These are phyloP conservation scores for Irpex sp. DNA, from an alignment of 1,284 basidiomycete genomes.

Conservation along the genomic window DNA sequence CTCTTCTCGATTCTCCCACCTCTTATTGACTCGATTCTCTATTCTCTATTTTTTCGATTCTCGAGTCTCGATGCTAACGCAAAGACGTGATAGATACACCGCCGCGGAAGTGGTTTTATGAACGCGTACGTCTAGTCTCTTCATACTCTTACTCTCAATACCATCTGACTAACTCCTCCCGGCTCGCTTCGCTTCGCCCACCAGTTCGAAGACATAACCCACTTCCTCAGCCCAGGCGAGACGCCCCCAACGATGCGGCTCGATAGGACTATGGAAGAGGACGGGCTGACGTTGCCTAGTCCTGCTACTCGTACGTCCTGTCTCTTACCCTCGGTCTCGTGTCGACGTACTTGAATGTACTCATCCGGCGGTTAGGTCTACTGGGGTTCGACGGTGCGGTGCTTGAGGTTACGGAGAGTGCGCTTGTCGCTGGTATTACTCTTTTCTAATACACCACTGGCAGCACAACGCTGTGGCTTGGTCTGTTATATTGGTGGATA, in stretches of 20 bases:
- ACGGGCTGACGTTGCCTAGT: slow-evolving; percentile 62
- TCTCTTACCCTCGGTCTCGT: background rate
- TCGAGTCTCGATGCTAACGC: too few relatives aligned
- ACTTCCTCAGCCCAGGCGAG: slow-evolving; percentile 65
- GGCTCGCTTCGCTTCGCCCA: background rate
- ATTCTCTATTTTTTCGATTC: too few relatives aligned
- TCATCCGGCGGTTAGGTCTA: slow-evolving; percentile 46
- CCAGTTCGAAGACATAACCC: slow-evolving; percentile 70
- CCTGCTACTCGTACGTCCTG: slow-evolving; percentile 60
- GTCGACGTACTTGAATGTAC: too few relatives aligned
- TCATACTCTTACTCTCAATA: too few relatives aligned
- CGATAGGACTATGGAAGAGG: slow-evolving; percentile 81
- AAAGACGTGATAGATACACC: slow-evolving; percentile 60
- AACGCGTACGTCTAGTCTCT: slow-evolving; percentile 47
- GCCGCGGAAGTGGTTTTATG: slow-evolving; percentile 59
- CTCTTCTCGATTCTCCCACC: too few relatives aligned
- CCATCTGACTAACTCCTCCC: too few relatives aligned
- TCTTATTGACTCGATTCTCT: too few relatives aligned
- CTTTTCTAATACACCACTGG: slow-evolving; percentile 47
- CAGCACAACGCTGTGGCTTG: too few relatives aligned
- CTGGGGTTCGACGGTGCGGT: slow-evolving; percentile 81
- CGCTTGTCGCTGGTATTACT: slow-evolving; percentile 69
- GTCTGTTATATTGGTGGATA: too few relatives aligned
- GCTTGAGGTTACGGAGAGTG: slow-evolving; percentile 73
- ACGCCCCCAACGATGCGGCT: slow-evolving; percentile 77